Evolutionary conservation across 2,329 filamentous ascomycete species (phyloP).

Genomic region (Cyphellophora attinorum): DNA sequence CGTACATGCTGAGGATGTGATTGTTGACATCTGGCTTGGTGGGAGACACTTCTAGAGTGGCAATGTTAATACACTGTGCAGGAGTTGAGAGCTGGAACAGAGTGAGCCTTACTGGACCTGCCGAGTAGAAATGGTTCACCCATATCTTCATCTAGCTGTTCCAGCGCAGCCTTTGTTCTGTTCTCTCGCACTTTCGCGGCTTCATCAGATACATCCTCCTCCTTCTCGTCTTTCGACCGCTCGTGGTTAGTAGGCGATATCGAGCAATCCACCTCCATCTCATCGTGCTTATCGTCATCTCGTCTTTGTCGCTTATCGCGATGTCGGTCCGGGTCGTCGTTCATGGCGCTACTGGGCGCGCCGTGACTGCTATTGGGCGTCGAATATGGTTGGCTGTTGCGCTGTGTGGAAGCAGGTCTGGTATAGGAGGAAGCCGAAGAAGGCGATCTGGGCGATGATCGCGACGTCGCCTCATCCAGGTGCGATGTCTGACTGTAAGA

Average conservation of each 20-base stretch:
- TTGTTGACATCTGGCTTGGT: slow-evolving; percentile 47
- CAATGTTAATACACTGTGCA: slow-evolving; percentile 33
- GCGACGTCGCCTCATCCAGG: slow-evolving; percentile 18
- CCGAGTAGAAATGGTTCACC: slow-evolving; percentile 38
- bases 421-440: slow-evolving; percentile 1
- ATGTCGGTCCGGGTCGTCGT: slow-evolving; percentile 20
- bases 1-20: slow-evolving; percentile 51
- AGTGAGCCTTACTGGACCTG: slow-evolving; percentile 41
- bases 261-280: slow-evolving; percentile 12
- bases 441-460: slow-evolving; percentile 32
- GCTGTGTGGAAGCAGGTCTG: neutral
- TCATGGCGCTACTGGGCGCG: neutral
- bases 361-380: neutral
- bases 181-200: slow-evolving; percentile 1
- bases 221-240: slow-evolving; percentile 12
- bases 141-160: slow-evolving; percentile 36
- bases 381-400: slow-evolving; percentile 5
- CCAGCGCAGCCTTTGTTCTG: slow-evolving; percentile 24
- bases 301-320: slow-evolving; percentile 16
- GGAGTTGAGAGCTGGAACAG: slow-evolving; percentile 19
- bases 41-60: slow-evolving; percentile 32
- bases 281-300: slow-evolving; percentile 9
- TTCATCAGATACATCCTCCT: slow-evolving; percentile 2
- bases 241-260: slow-evolving; percentile 15
- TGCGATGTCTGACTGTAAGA: slow-evolving; percentile 33